Percentiles rank a stretch among this genome's conserved stretches.
These are phyloP conservation scores for Brassica napus DNA, from an alignment of 345 rosid species.

Conservation along the genomic window DNA sequence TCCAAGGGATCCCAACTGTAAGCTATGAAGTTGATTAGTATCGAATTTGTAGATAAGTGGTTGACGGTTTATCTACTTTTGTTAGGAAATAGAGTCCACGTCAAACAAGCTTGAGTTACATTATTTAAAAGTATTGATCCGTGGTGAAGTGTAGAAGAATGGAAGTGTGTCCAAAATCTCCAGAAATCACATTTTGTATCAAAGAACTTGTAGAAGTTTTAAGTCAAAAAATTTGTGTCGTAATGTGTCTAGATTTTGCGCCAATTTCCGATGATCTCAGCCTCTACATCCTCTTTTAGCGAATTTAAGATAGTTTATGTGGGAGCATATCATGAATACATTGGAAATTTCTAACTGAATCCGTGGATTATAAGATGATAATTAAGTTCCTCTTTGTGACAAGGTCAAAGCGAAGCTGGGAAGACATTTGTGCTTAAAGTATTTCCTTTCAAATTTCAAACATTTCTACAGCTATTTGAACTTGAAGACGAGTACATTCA, in stretches of 20 bases:
- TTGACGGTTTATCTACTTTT: too few species aligned
- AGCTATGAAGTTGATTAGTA: background rate
- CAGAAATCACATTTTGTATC: constrained; percentile 4
- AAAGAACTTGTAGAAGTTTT: background rate
- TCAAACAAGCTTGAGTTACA: constrained; percentile 68
- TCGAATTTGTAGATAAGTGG: background rate
- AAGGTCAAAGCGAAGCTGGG: constrained; percentile 70
- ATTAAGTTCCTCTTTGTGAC: constrained; percentile 15
- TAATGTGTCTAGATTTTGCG: too few species aligned
- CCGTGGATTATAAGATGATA: background rate
- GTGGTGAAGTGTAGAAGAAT: constrained; percentile 2
- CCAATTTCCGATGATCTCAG: background rate
- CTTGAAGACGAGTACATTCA: constrained; percentile 88
- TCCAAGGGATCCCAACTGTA: constrained; percentile 65
- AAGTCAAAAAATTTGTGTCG: too few species aligned
- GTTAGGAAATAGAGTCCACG: constrained; percentile 43
- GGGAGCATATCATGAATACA: background rate
- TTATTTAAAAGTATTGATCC: background rate
- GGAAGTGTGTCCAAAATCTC: background rate
- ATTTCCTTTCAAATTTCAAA: constrained; percentile 80
- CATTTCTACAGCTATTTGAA: constrained; percentile 74
- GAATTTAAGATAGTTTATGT: background rate
- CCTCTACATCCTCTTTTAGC: background rate
- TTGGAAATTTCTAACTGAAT: background rate
- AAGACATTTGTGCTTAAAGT: constrained; percentile 67